Evolutionary conservation across 78 protist genomes (phyloP), one percentile per base, ranked within the genome.

Genomic region (Salpingoeca rosetta): DNA sequence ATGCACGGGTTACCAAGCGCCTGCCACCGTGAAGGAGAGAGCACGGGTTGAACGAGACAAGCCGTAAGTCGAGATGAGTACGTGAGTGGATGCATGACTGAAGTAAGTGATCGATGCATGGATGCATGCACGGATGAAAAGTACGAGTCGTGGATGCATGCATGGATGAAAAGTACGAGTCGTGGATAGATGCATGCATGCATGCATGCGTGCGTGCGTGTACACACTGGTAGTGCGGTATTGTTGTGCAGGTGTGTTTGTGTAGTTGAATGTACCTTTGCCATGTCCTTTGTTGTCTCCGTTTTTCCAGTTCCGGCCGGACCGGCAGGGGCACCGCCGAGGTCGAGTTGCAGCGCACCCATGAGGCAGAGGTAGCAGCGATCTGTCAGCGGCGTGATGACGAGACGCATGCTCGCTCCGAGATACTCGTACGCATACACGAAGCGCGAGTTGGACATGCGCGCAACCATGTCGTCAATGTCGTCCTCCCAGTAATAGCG

Each of bases 221-320:
- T n/a, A n/a, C n/a, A n/a, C n/a, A n/a, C n/a, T n/a, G n/a, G n/a
- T n/a, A n/a, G n/a, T n/a, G n/a, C n/a, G n/a, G n/a, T n/a, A n/a
- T n/a, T n/a, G n/a, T n/a, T n/a, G n/a, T n/a, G n/a, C n/a, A n/a
- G n/a, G n/a, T n/a, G n/a, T n/a, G n/a, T n/a, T n/a, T n/a, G n/a
- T n/a, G n/a, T n/a, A n/a, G n/a, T n/a, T n/a, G n/a, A 35, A 3
- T 26, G 77, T 28, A 73, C 94, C 85, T 95, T 95, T 79, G 95
- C 88, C 24, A 94, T 75, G 65, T 90, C 95, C 83, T 93, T 93
- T 36, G 82, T 78, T 11, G 95, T 86, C 87, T 93, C 97, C 3
- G 97, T 94, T 90, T 94, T 94, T 25, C 97, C 97, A 10, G 97
- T 93, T 12, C 98, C 98, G 0, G 98, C 98, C 0, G 98, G 98